Percentiles rank a stretch among this genome's conserved stretches.
phyloP scores from a whole-genome alignment of 2,329 filamentous ascomycete species.

The Fusarium euwallaceae region DNA sequence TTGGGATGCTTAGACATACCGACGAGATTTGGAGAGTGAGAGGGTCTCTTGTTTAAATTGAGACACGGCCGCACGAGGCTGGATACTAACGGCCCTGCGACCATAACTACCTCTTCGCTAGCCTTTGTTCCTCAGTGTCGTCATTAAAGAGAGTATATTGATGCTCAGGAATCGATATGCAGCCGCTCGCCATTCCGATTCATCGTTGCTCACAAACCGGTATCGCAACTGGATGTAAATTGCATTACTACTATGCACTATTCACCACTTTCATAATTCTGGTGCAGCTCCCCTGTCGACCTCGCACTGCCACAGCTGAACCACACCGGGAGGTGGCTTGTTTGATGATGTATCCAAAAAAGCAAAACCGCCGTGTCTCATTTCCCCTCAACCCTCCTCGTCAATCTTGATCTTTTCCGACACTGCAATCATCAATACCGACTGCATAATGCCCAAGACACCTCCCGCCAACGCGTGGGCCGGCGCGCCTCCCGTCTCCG shows the following conservation, averaged over 20 bases:
- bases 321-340: background rate
- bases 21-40: background rate
- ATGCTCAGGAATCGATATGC: too few relatives aligned
- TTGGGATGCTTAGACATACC: too few relatives aligned
- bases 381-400: background rate
- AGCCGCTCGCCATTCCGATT: too few relatives aligned
- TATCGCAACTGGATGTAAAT: too few relatives aligned
- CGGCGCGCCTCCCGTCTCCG: slow-evolving; percentile 32
- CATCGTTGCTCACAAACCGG: too few relatives aligned
- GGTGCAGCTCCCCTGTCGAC: background rate
- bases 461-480: slow-evolving; percentile 15
- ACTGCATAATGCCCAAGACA: slow-evolving; percentile 16
- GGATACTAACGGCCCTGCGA: too few relatives aligned
- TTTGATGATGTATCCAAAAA: background rate
- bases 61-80: background rate
- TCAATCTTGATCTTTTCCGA: background rate
- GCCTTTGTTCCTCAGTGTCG: too few relatives aligned
- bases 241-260: too few relatives aligned
- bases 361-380: background rate
- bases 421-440: background rate
- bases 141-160: too few relatives aligned
- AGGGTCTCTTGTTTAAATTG: background rate
- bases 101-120: too few relatives aligned
- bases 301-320: background rate
- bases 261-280: background rate